These are phyloP conservation scores for Aphanomyces invadans DNA, from an alignment of 352 stramenopile genomes.

Conservation along the genomic window DNA sequence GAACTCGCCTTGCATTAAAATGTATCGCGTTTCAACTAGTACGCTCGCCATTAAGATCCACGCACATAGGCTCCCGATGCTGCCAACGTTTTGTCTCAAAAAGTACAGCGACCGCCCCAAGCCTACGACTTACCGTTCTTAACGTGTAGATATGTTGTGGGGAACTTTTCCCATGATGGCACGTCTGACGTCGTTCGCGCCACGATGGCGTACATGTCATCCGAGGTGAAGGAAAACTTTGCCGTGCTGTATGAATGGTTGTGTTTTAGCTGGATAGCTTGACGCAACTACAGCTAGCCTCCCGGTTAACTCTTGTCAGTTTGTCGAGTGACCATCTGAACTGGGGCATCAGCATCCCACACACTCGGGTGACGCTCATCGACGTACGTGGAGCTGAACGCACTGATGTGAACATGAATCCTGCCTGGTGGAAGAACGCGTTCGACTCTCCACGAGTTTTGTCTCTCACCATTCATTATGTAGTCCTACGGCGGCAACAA, in stretches of 20 bases:
- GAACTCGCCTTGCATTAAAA: constrained; percentile 45
- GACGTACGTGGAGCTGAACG: too few relatives aligned
- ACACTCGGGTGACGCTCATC: constrained; percentile 16
- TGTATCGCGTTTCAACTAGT: constrained; percentile 29
- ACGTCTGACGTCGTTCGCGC: constrained; percentile 27
- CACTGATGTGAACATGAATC: too few relatives aligned
- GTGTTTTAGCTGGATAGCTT: constrained; percentile 36
- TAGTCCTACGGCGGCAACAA: constrained; percentile 17
- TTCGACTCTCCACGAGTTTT: too few relatives aligned
- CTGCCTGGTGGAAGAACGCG: too few relatives aligned
- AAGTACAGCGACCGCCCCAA: constrained; percentile 34
- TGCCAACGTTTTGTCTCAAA: constrained; percentile 69
- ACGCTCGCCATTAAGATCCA: background rate
- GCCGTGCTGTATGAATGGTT: background rate
- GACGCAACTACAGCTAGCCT: constrained; percentile 59
- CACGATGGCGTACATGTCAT: constrained; percentile 58
- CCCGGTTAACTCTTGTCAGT: constrained; percentile 40
- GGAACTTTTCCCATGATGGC: background rate
- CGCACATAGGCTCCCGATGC: constrained; percentile 46
- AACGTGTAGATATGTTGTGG: constrained; percentile 36
- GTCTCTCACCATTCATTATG: background rate
- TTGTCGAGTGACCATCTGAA: constrained; percentile 1
- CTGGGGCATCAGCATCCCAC: constrained; percentile 6
- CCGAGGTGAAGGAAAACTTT: too few relatives aligned
- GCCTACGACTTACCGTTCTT: too few relatives aligned